Base-by-base conservation (phyloP, 2,329 filamentous ascomycete genomes). In the Exophiala bonariae region DNA sequence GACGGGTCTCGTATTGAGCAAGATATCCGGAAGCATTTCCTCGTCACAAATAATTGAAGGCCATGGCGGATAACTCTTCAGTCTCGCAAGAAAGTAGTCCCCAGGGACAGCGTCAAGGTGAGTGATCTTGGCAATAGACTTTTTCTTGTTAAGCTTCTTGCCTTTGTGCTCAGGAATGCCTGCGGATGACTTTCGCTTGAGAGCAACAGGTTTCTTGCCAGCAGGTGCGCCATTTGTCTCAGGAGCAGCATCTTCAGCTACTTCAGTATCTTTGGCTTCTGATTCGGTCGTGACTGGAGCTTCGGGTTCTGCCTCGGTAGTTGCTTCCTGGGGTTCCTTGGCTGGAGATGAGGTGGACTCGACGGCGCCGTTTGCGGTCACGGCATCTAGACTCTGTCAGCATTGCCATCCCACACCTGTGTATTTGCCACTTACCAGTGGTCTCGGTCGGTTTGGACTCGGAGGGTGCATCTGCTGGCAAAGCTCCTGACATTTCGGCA, bases 21-120 rank as follows among this genome's bases (percentile, higher is more conserved):
- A 79, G 11, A 79, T 82, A 48, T 83, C 77, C 2, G 93, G 92
- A 16, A 99, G 82, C 85, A 99, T 97, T 53, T 86, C 84, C 68
- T 99, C 92, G 65, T 96, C 90, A 66, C 89, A 93, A 60, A 99
- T 83, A 64, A 99, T 87, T 44, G 89, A 86, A 13, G 93, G 93
- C 93, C 93, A 99, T 31, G 89, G 85, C 23, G 93, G 89, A 69
- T 89, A 95, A 50, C 92, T 93, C 77, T 95, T 96, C 69, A 99
- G 83, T 68, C 91, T 88, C 56, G 95, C 89, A 64, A 95, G 84
- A 71, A 87, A 97, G 70, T 91, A 87, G 61, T 97, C 86, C 59
- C 95, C 93, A 3, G 93, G 88, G 73, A 95, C 79, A 55, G 89
- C 91, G 64, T 96, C 82, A 43, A 89, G 77, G 59, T 89, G 81